Percentiles rank a stretch among this genome's conserved stretches.
Evolutionary conservation across 192 early-diverging fungal species (phyloP).

Genomic region (Diversispora epigaea): DNA sequence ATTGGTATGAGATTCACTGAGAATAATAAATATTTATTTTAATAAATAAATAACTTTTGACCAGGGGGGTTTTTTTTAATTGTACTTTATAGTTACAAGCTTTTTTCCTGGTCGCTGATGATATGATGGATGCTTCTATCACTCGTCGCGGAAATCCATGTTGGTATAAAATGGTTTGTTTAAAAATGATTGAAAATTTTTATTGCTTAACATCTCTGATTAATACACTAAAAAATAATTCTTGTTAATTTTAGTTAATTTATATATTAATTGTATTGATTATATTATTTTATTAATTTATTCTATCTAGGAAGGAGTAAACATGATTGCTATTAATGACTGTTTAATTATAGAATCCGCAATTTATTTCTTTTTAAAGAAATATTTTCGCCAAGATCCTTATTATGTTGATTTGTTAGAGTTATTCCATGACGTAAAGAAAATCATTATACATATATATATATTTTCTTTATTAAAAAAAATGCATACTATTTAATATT

Average conservation of each 20-base stretch:
- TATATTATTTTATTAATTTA: not conserved
- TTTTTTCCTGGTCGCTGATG: conserved; percentile 97
- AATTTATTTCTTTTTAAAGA: conserved; percentile 93
- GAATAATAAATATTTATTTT: not conserved
- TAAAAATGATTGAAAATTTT: not conserved
- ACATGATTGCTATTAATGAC: conserved; percentile 94
- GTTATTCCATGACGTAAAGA: conserved; percentile 80
- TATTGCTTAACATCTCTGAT: not conserved
- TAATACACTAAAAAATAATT: too few relatives aligned
- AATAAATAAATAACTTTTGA: not conserved
- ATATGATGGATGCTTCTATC: conserved; percentile 96
- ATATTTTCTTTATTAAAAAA: not conserved
- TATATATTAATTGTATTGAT: conserved; percentile 3
- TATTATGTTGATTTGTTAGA: conserved; percentile 94
- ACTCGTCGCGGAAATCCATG: conserved; percentile 96
- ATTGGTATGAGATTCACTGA: conserved; percentile 54
- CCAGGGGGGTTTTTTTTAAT: not conserved
- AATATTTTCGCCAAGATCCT: conserved; percentile 81
- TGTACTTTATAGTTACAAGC: conserved; percentile 79
- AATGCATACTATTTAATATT: conserved; percentile 16
- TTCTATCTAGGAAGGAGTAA: conserved; percentile 62
- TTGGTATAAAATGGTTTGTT: conserved; percentile 80
- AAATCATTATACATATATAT: too few relatives aligned
- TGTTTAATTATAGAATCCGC: conserved; percentile 87
- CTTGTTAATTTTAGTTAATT: not conserved